These are phyloP conservation scores for Aspergillus nidulans DNA, from an alignment of 495 filamentous ascomycete genomes.

Conservation along the genomic window DNA sequence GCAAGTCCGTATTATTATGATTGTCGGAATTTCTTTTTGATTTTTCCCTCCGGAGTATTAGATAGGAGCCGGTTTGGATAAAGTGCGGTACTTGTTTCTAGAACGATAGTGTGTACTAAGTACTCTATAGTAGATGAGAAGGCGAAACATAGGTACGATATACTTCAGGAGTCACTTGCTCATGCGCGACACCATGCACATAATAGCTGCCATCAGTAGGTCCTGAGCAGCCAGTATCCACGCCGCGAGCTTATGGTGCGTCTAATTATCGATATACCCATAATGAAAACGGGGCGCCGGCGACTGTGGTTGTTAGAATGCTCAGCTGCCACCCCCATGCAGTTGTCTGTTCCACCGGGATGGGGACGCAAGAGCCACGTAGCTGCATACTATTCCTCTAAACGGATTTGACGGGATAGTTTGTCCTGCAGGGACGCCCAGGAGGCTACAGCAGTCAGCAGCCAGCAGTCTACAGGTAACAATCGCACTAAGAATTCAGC, in stretches of 20 bases:
- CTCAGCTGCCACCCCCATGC: slow-evolving; percentile 26
- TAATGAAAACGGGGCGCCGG: slow-evolving; percentile 1
- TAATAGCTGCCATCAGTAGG: slow-evolving; percentile 7
- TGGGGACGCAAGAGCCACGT: slow-evolving; percentile 23
- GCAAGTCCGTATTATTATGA: background rate
- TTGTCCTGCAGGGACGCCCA: slow-evolving; percentile 18
- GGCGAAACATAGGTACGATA: background rate
- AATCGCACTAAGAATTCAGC: background rate
- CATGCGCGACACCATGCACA: slow-evolving; percentile 12
- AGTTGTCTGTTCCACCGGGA: slow-evolving; percentile 19
- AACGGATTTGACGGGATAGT: slow-evolving; percentile 14
- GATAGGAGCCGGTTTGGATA: background rate
- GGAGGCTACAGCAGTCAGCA: background rate
- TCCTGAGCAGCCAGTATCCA: background rate
- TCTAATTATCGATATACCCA: slow-evolving; percentile 1
- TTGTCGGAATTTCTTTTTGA: background rate
- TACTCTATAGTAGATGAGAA: background rate
- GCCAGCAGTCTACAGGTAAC: background rate
- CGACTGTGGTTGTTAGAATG: slow-evolving; percentile 4
- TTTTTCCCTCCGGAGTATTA: background rate
- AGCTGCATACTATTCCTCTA: slow-evolving; percentile 16
- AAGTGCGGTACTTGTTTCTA: background rate
- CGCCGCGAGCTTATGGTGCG: slow-evolving; percentile 6
- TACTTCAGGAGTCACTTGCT: background rate
- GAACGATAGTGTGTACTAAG: background rate